These are phyloP conservation scores for Aegilops sharonensis DNA, from an alignment of 176 grass and related monocot species.

Conservation along the genomic window DNA sequence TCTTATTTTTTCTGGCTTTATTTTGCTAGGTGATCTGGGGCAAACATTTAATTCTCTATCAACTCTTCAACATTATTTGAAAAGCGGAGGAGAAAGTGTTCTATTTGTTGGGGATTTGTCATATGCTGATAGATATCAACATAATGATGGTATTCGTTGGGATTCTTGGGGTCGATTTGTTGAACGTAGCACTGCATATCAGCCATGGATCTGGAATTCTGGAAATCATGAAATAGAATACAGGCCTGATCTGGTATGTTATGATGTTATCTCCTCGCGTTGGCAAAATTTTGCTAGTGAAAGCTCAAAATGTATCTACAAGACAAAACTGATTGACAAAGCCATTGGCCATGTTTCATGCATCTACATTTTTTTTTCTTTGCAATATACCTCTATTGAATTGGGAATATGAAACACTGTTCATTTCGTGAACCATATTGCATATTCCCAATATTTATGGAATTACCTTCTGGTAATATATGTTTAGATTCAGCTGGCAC, in stretches of 20 bases:
- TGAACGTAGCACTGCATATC: slow-evolving; percentile 76
- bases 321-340: not conserved
- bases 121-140: slow-evolving; percentile 85
- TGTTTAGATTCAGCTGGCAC: not conserved
- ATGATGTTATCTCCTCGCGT: slow-evolving; percentile 34
- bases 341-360: not conserved
- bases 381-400: not conserved
- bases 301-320: not conserved
- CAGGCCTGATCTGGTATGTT: slow-evolving; percentile 84
- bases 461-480: not conserved
- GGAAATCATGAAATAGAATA: slow-evolving; percentile 99
- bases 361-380: not conserved
- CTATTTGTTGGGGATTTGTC: slow-evolving; percentile 91
- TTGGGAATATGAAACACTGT: not conserved
- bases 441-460: not conserved
- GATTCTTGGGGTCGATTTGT: slow-evolving; percentile 86
- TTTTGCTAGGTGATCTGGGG: slow-evolving; percentile 84
- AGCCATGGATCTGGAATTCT: slow-evolving; percentile 88
- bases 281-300: not conserved
- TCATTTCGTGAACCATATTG: not conserved
- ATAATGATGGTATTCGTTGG: slow-evolving; percentile 90
- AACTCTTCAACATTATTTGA: slow-evolving; percentile 88
- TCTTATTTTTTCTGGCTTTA: slow-evolving; percentile 2
- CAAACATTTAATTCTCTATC: slow-evolving; percentile 98
- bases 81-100: slow-evolving; percentile 67